Percentiles rank a stretch among this genome's conserved stretches.
These are phyloP conservation scores for Phyllachora maydis DNA, from an alignment of 2,329 filamentous ascomycete species.

Conservation along the genomic window DNA sequence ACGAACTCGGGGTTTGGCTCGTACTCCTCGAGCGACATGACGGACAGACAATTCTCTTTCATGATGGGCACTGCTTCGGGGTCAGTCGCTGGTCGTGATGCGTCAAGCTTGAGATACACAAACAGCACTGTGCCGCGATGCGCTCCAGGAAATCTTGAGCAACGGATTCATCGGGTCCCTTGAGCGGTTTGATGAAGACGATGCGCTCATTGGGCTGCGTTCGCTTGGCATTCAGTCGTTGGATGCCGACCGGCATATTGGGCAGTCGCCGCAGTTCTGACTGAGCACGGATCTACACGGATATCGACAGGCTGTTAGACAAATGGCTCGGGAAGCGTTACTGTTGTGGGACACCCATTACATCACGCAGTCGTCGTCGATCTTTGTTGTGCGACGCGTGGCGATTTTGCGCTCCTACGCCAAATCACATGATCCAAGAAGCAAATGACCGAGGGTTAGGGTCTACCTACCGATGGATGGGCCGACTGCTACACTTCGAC, in stretches of 20 bases:
- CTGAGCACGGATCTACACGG: too few species aligned
- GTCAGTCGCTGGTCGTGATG: slow-evolving; percentile 1
- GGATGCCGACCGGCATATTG: slow-evolving; percentile 56
- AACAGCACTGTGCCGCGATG: slow-evolving; percentile 62
- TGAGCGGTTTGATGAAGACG: slow-evolving; percentile 67
- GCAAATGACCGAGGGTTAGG: too few species aligned
- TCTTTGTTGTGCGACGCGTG: too few species aligned
- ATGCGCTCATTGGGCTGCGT: slow-evolving; percentile 60
- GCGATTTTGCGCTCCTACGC: too few species aligned
- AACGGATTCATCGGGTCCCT: slow-evolving; percentile 37
- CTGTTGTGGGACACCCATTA: too few species aligned
- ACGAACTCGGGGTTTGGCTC: slow-evolving; percentile 66
- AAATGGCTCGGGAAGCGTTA: too few species aligned
- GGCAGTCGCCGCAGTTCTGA: too few species aligned
- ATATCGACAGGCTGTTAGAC: too few species aligned
- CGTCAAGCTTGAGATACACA: slow-evolving; percentile 6
- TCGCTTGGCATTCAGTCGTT: slow-evolving; percentile 55
- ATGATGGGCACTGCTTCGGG: slow-evolving; percentile 38
- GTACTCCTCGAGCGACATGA: slow-evolving; percentile 62
- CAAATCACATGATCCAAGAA: too few species aligned
- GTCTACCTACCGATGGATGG: too few species aligned
- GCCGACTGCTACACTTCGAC: too few species aligned
- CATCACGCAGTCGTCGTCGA: too few species aligned
- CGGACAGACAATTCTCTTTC: slow-evolving; percentile 40
- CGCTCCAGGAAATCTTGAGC: slow-evolving; percentile 54